Conservation (phyloP, 441 rosid species). For the Populus hybrid region DNA sequence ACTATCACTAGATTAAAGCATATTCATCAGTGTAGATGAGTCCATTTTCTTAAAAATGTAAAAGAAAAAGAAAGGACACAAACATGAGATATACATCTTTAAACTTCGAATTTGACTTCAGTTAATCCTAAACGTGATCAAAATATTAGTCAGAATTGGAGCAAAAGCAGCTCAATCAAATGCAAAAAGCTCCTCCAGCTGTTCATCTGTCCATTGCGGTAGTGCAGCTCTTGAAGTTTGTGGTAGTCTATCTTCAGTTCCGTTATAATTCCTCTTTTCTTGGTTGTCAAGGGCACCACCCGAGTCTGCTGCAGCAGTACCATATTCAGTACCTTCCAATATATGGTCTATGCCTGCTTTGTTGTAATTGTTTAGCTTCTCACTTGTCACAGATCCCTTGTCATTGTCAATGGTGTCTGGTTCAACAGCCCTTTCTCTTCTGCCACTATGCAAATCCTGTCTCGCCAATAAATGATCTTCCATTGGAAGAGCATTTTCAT, state of each 20-base stretch:
- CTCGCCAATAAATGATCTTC: slow-evolving; percentile 1
- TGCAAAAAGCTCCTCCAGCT: slow-evolving; percentile 68
- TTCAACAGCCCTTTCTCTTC: slow-evolving; percentile 11
- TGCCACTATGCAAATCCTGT: slow-evolving; percentile 20
- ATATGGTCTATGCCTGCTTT: slow-evolving; percentile 14
- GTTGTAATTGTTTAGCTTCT: slow-evolving; percentile 16
- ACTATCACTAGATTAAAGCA: background rate
- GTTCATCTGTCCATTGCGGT: slow-evolving; percentile 88
- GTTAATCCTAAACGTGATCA: background rate
- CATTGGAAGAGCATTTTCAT: slow-evolving; percentile 13
- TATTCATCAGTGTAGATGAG: background rate
- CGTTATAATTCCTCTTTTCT: slow-evolving; percentile 9
- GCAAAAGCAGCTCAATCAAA: slow-evolving; percentile 35
- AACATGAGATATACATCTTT: background rate
- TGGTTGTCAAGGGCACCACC: slow-evolving; percentile 5
- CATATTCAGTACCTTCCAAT: background rate
- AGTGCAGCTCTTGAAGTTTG: slow-evolving; percentile 27
- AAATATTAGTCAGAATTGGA: background rate
- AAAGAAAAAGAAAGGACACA: background rate
- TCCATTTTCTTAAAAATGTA: background rate
- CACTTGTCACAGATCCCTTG: background rate
- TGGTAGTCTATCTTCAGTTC: slow-evolving; percentile 17
- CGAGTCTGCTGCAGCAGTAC: slow-evolving; percentile 1
- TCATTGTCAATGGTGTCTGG: slow-evolving; percentile 1
- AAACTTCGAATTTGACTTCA: slow-evolving; percentile 2